Percentiles rank a stretch among this genome's conserved stretches.
Evolutionary conservation across 169 alveolate species (phyloP).

Genomic region (Cryptosporidium meleagridis): DNA sequence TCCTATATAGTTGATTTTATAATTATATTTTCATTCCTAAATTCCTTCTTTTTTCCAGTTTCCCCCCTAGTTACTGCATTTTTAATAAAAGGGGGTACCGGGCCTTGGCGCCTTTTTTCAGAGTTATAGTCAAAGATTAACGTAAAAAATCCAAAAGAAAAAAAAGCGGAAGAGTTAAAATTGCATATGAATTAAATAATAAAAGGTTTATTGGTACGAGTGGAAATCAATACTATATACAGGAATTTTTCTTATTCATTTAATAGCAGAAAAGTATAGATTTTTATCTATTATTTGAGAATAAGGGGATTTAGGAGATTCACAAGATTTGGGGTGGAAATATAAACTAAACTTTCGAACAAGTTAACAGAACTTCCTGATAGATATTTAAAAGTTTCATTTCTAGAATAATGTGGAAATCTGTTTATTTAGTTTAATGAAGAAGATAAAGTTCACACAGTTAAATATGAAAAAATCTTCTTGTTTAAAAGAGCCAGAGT

Average conservation of each 20-base stretch:
- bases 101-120: not conserved
- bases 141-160: not conserved
- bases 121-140: not conserved
- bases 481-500: not conserved
- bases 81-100: not conserved
- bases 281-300: not conserved
- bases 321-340: too few species aligned
- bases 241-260: too few species aligned
- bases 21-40: not conserved
- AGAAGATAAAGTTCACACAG: not conserved
- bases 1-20: not conserved
- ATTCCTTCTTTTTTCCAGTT: too few species aligned
- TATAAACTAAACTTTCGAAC: not conserved
- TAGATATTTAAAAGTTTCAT: not conserved
- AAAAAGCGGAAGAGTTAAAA: not conserved
- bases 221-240: too few species aligned
- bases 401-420: not conserved
- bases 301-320: not conserved
- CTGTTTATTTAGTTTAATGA: too few species aligned
- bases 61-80: not conserved
- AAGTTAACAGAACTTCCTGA: too few species aligned
- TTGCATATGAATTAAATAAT: not conserved
- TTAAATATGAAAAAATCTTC: not conserved
- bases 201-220: too few species aligned
- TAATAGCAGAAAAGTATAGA: too few species aligned